Conservation (phyloP, 2,329 filamentous ascomycete species). For the Fusarium multiceps region DNA sequence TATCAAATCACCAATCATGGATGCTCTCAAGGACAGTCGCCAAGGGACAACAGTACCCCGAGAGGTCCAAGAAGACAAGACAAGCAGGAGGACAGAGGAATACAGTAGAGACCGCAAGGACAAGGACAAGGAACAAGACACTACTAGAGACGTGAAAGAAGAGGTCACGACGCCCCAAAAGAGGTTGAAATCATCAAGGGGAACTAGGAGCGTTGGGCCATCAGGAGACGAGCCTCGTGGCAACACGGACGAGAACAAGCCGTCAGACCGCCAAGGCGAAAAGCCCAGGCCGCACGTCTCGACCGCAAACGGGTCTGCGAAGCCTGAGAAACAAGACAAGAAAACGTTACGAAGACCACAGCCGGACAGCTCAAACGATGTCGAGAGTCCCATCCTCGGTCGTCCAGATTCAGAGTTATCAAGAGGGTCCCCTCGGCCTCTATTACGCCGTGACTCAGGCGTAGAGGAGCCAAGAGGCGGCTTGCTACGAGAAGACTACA, state of each 20-base stretch:
- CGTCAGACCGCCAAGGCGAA: constrained; percentile 6
- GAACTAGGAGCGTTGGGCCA: neutral
- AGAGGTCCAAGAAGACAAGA: neutral
- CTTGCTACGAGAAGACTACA: constrained; percentile 49
- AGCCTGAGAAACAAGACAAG: constrained; percentile 38
- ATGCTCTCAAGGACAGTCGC: constrained; percentile 44
- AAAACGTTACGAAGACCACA: constrained; percentile 38
- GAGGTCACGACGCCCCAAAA: constrained; percentile 3
- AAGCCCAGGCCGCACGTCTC: constrained; percentile 7
- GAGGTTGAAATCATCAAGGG: constrained; percentile 1
- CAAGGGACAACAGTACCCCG: constrained; percentile 30
- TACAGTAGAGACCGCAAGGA: constrained; percentile 38
- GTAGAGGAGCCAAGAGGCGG: constrained; percentile 47
- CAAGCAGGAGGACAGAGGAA: constrained; percentile 25
- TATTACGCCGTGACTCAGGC: constrained; percentile 49
- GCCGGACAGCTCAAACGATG: constrained; percentile 45
- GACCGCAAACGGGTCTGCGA: constrained; percentile 35
- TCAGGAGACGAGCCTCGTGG: neutral
- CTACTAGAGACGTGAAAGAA: constrained; percentile 11
- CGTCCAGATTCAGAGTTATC: constrained; percentile 39
- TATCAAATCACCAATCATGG: neutral
- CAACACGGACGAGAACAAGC: constrained; percentile 11
- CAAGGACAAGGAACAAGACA: constrained; percentile 15
- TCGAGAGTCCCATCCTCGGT: constrained; percentile 56
- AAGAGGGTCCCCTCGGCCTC: constrained; percentile 39